These are phyloP conservation scores for Globisporangium camurandrum DNA, from an alignment of 352 stramenopile genomes.

Conservation along the genomic window DNA sequence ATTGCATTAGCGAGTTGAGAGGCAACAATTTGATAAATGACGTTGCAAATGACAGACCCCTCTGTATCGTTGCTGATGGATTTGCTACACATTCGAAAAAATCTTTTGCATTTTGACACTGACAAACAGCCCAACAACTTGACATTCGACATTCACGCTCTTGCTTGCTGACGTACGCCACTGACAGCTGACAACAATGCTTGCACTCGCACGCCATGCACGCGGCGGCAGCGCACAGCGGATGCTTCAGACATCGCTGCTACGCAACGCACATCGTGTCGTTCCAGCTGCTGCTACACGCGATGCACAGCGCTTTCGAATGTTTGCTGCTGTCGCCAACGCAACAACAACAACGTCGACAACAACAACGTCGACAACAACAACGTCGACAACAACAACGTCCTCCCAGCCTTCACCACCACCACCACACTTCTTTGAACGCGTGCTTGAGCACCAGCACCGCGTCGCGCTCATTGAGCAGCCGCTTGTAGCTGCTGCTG, in stretches of 20 bases:
- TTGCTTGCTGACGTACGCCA: no score
- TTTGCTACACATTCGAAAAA: no score
- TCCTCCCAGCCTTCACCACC: no score
- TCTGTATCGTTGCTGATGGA: no score
- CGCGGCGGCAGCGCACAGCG: not conserved
- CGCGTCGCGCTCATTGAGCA: conserved; percentile 14
- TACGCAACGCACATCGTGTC: not conserved
- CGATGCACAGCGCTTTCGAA: not conserved
- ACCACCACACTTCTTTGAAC: conserved; percentile 18
- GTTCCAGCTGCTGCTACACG: not conserved
- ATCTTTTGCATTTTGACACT: no score
- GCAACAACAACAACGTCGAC: not conserved
- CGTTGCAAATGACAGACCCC: no score
- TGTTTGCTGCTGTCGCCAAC: not conserved
- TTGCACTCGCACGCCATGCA: not conserved
- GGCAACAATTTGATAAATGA: no score
- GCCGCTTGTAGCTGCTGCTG: not conserved
- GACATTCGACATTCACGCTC: no score
- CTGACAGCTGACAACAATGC: no score
- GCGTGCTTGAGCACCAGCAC: conserved; percentile 16
- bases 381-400: not conserved
- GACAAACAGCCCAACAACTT: no score
- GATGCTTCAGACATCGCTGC: not conserved
- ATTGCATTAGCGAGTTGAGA: no score
- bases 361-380: not conserved